Conservation (phyloP, 2,329 filamentous ascomycete genomes). For the Dactylellina sp. region DNA sequence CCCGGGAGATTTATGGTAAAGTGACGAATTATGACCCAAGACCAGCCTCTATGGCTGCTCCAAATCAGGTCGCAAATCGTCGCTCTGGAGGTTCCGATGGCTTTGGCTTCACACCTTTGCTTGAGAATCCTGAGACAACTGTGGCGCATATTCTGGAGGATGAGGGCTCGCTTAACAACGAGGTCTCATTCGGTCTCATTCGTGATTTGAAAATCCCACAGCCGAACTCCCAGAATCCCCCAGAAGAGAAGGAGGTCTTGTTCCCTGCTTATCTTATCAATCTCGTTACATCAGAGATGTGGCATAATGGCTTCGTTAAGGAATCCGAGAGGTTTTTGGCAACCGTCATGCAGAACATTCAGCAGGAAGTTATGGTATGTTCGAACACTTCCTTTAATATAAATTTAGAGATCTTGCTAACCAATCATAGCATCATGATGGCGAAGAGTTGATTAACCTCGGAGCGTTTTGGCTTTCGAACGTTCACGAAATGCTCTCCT, state of each 20-base stretch:
- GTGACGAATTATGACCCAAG: slow-evolving; percentile 90
- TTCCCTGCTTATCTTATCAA: slow-evolving; percentile 99
- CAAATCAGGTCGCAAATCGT: slow-evolving; percentile 70
- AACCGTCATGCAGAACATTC: slow-evolving; percentile 99
- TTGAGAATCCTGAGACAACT: slow-evolving; percentile 94
- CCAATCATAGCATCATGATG: slow-evolving; percentile 78
- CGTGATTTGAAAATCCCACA: slow-evolving; percentile 95
- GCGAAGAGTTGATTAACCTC: slow-evolving; percentile 95
- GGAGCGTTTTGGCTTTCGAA: slow-evolving; percentile 99
- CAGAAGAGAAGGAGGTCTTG: slow-evolving; percentile 96
- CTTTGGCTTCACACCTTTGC: slow-evolving; percentile 80
- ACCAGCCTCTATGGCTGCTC: slow-evolving; percentile 94
- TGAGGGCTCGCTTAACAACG: slow-evolving; percentile 94
- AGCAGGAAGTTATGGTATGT: slow-evolving; percentile 89
- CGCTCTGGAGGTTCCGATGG: slow-evolving; percentile 64
- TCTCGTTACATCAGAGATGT: slow-evolving; percentile 99
- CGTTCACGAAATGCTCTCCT: slow-evolving; percentile 99
- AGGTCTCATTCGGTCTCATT: slow-evolving; percentile 95
- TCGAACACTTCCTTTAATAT: neutral
- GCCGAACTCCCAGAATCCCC: slow-evolving; percentile 85
- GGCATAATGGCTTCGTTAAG: slow-evolving; percentile 99
- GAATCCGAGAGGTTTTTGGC: slow-evolving; percentile 98
- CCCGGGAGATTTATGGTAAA: slow-evolving; percentile 47
- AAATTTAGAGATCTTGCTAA: slow-evolving; percentile 12
- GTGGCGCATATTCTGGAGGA: slow-evolving; percentile 92